Percentiles rank a stretch among this genome's conserved stretches.
Evolutionary conservation across 2,329 filamentous ascomycete genomes (phyloP).

Genomic region (Sarocladiaceae sp.): DNA sequence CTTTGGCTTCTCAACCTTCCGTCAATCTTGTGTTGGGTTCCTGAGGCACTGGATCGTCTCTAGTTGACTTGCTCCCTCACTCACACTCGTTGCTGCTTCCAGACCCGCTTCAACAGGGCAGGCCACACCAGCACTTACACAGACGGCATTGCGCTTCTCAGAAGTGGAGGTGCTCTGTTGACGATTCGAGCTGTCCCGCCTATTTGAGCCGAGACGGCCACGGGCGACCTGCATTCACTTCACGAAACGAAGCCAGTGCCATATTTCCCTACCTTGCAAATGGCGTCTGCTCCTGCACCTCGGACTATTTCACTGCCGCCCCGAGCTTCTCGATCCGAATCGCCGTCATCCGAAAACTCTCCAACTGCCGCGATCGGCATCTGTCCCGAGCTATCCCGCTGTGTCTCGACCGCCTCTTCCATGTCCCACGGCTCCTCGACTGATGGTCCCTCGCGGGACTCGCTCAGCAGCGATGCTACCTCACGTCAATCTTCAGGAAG

Average conservation of each 20-base stretch:
- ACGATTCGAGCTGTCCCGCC: background rate
- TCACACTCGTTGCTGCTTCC: background rate
- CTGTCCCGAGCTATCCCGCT: slow-evolving; percentile 54
- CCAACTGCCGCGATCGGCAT: slow-evolving; percentile 58
- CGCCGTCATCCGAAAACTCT: slow-evolving; percentile 58
- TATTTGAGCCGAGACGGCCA: background rate
- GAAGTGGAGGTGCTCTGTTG: slow-evolving; percentile 4
- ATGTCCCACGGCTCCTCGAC: slow-evolving; percentile 42
- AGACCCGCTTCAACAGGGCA: background rate
- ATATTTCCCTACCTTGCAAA: slow-evolving; percentile 13
- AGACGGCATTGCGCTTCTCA: background rate
- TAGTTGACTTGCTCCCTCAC: background rate
- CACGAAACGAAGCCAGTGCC: background rate
- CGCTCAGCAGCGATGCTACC: slow-evolving; percentile 47
- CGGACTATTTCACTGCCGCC: slow-evolving; percentile 12
- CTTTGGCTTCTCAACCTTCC: background rate
- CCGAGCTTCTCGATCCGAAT: slow-evolving; percentile 40
- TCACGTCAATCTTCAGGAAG: slow-evolving; percentile 61
- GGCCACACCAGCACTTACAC: slow-evolving; percentile 2
- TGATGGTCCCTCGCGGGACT: slow-evolving; percentile 44
- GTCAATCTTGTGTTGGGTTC: background rate
- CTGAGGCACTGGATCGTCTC: too few species aligned
- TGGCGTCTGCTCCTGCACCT: slow-evolving; percentile 28
- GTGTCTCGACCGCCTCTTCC: slow-evolving; percentile 56
- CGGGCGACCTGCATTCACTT: background rate